These are phyloP conservation scores for Cenchrus fungigraminus DNA, from an alignment of 176 grass and related monocot genomes.

Conservation along the genomic window DNA sequence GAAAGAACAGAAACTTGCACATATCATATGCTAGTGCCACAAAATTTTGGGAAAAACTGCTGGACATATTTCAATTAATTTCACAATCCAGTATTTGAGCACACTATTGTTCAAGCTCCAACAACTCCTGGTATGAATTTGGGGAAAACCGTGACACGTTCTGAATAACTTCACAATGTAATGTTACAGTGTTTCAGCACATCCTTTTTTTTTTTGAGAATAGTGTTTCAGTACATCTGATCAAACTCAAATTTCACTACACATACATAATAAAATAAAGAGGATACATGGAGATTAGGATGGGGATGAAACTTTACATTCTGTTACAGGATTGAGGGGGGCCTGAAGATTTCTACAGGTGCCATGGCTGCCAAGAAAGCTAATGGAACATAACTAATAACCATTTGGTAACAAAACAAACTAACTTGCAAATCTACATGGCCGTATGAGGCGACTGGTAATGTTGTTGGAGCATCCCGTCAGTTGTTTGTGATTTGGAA, in stretches of 20 bases:
- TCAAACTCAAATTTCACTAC: constrained; percentile 11
- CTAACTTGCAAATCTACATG: background rate
- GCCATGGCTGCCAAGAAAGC: constrained; percentile 26
- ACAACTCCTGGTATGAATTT: background rate
- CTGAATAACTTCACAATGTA: background rate
- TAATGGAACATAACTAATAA: constrained; percentile 11
- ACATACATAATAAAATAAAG: background rate
- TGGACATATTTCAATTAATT: background rate
- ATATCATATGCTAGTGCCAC: background rate
- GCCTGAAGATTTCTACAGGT: background rate
- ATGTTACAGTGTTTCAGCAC: background rate
- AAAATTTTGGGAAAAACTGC: background rate
- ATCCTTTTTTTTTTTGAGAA: too few species aligned
- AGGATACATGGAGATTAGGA: background rate
- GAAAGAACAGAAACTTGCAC: background rate
- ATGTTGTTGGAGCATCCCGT: constrained; percentile 2
- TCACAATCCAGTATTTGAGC: background rate
- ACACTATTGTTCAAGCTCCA: background rate
- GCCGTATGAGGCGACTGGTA: background rate
- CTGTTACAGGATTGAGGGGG: constrained; percentile 23
- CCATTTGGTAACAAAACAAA: background rate
- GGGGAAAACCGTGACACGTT: background rate
- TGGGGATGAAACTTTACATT: constrained; percentile 26
- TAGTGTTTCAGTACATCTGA: background rate
- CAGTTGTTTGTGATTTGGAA: constrained; percentile 75